Base-by-base conservation (phyloP, 2,329 filamentous ascomycete species). In the Phaeoacremonium minimum region DNA sequence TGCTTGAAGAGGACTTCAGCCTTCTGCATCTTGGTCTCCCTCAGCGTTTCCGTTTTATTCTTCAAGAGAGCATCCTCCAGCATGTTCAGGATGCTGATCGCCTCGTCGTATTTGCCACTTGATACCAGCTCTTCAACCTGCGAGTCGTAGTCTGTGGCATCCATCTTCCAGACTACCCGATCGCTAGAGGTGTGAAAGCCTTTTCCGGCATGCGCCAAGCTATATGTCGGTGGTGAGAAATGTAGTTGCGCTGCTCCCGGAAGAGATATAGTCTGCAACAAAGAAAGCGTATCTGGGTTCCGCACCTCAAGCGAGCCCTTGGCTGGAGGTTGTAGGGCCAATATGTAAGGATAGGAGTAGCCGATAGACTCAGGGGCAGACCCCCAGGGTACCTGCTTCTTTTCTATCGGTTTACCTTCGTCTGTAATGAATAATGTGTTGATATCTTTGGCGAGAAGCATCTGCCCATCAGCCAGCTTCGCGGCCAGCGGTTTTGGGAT, bases 381-480 rank as follows among this genome's bases (percentile, higher is more conserved):
- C 29, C 82, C 77, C 93, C 93, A 98, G 2, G 89, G 89, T n/a
- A 98, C 82, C 56, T 97, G 90, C 37, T 85, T 75, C 60, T 87
- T 87, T 30, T 90, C 84, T 20, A 94, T 57, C 0, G 89, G 75
- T 47, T 88, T 90, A 5, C 90, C 93, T 18, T 88, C 75, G 9
- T 84, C 77, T 40, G 93, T 84, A 46, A 95, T 85, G 57, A 98
- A 98, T 35, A 96, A 67, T 2, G 90, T 95, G 57, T 96, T 95
- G 51, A 96, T 88, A 50, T 98, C 93, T 59, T 95, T 95, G n/a
- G 91, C 88, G n/a, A 98, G 72, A 40, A 98, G 66, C 56, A 97
- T 78, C 61, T 96, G 79, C 5, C 87, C 86, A 45, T 94, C 86
- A 4, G 80, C 77, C 11, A 98, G 71, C 48, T 84, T 84, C 6